These are phyloP conservation scores for Amanita subjunquillea DNA, from an alignment of 768 basidiomycete genomes.

Conservation along the genomic window DNA sequence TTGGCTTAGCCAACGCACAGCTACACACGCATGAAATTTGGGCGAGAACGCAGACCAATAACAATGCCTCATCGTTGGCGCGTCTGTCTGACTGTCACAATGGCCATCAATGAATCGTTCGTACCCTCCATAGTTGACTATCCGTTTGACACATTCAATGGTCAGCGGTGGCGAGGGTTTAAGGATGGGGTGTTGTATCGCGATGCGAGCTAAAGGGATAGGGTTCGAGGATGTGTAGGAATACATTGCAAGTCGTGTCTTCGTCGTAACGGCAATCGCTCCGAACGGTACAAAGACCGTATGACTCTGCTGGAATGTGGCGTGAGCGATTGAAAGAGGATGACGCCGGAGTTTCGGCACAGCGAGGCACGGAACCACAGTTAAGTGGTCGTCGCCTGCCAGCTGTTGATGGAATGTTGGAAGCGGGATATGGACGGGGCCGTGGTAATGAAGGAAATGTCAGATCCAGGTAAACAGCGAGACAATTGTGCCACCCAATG, in stretches of 20 bases:
- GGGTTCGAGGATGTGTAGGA: neutral
- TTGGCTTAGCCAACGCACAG: conserved; percentile 3
- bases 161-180: neutral
- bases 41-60: conserved; percentile 1
- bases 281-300: neutral
- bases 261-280: neutral
- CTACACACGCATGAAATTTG: neutral
- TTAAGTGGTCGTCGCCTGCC: conserved; percentile 75
- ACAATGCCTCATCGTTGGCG: neutral
- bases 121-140: neutral
- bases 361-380: conserved; percentile 75
- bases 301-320: neutral
- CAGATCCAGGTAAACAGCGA: conserved; percentile 45
- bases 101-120: neutral
- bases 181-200: neutral
- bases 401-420: conserved; percentile 39
- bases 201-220: neutral
- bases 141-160: conserved; percentile 1
- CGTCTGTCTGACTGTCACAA: neutral
- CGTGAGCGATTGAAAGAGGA: conserved; percentile 16
- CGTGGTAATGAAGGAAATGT: conserved; percentile 34
- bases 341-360: conserved; percentile 70
- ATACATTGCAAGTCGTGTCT: conserved; percentile 10
- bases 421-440: conserved; percentile 35
- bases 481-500: conserved; percentile 35